Evolutionary conservation across 257 asterid genomes (phyloP).

Genomic region (Plantago major): DNA sequence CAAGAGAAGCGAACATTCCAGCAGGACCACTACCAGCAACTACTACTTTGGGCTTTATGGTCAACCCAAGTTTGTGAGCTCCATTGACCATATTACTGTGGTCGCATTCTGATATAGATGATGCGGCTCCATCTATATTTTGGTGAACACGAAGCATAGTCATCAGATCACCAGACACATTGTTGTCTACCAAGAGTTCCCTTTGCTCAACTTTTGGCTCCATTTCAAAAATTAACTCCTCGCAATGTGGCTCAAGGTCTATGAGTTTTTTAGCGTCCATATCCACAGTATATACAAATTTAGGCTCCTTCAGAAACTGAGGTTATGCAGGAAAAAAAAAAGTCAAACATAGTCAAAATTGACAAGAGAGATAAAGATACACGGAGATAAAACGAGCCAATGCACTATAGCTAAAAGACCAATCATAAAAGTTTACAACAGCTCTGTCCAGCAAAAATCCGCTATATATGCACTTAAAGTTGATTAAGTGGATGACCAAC

Average conservation of each 20-base stretch:
- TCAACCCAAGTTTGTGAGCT: slow-evolving; percentile 23
- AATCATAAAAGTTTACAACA: not conserved
- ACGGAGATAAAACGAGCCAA: not conserved
- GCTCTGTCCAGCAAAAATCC: too few relatives aligned
- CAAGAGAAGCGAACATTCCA: slow-evolving; percentile 93
- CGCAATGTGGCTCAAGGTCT: slow-evolving; percentile 71
- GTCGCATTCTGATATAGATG: slow-evolving; percentile 24
- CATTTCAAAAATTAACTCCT: slow-evolving; percentile 69
- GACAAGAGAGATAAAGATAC: not conserved
- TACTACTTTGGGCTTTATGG: slow-evolving; percentile 62
- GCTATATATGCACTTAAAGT: not conserved
- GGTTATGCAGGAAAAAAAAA: slow-evolving; percentile 4
- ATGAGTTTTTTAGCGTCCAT: slow-evolving; percentile 65
- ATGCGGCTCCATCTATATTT: slow-evolving; percentile 28
- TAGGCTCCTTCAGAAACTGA: slow-evolving; percentile 71
- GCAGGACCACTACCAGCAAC: slow-evolving; percentile 97
- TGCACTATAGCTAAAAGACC: not conserved
- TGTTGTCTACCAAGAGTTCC: slow-evolving; percentile 48
- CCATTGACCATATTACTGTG: slow-evolving; percentile 19
- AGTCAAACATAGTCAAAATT: not conserved
- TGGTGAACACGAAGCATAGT: slow-evolving; percentile 36
- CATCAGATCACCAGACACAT: slow-evolving; percentile 51
- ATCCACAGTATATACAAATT: slow-evolving; percentile 86
- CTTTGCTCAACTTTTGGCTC: slow-evolving; percentile 66
- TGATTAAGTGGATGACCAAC: not conserved